A percentile compares a stretch with the other conserved stretches of the same genome.
phyloP scores from a whole-genome alignment of 352 stramenopile genomes.

The Blastocystis sp. region DNA sequence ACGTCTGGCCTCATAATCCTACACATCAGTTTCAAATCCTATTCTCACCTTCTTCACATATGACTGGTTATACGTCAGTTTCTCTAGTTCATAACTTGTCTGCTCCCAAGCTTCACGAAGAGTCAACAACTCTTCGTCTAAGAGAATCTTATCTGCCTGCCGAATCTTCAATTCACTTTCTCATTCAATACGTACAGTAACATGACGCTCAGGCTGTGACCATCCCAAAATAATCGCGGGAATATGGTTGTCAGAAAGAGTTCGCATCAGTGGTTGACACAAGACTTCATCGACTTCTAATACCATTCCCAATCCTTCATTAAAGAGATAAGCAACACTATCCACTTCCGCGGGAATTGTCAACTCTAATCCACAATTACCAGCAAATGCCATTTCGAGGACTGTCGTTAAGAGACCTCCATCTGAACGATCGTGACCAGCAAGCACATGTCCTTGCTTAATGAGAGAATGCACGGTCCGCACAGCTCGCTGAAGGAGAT shows the following conservation, averaged over 20 bases:
- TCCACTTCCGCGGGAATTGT: conserved; percentile 68
- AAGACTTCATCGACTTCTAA: conserved; percentile 80
- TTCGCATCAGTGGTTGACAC: conserved; percentile 27
- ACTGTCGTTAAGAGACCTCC: conserved; percentile 87
- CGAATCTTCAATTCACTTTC: not conserved
- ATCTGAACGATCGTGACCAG: conserved; percentile 96
- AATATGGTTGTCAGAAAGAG: not conserved
- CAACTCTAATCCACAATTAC: conserved; percentile 89
- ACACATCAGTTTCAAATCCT: not conserved
- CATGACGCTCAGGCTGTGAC: not conserved
- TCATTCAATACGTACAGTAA: not conserved
- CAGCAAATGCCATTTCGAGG: conserved; percentile 95
- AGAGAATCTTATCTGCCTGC: conserved; percentile 17
- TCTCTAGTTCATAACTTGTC: conserved; percentile 79
- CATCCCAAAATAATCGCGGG: conserved; percentile 16
- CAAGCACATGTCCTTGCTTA: conserved; percentile 79
- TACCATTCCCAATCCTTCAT: conserved; percentile 91
- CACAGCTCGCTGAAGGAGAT: conserved; percentile 77
- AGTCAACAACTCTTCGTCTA: conserved; percentile 71
- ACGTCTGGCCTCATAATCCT: conserved; percentile 69
- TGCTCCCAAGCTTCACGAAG: conserved; percentile 93
- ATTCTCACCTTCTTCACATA: conserved; percentile 26
- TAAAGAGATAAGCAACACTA: conserved; percentile 78
- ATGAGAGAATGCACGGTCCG: conserved; percentile 70
- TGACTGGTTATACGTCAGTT: conserved; percentile 17